Percentiles rank a stretch among this genome's conserved stretches.
These are phyloP conservation scores for Phytophthora fragariaefolia DNA, from an alignment of 352 stramenopile genomes.

Conservation along the genomic window DNA sequence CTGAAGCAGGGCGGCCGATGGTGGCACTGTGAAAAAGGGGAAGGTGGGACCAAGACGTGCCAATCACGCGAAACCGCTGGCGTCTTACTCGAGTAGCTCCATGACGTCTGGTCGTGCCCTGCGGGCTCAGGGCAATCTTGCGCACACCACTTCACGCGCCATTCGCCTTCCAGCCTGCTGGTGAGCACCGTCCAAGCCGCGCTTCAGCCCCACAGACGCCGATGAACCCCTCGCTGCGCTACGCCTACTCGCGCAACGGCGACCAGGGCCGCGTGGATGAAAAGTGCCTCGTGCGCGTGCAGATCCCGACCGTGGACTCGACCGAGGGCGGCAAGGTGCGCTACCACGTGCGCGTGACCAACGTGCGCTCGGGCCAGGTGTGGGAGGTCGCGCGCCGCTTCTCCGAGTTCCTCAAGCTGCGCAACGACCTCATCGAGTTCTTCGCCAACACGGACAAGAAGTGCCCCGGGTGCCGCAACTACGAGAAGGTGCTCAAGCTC, in stretches of 20 bases:
- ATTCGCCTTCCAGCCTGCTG: conserved; percentile 37
- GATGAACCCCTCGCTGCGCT: conserved; percentile 63
- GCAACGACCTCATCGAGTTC: conserved; percentile 69
- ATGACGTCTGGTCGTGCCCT: conserved; percentile 35
- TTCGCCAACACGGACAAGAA: conserved; percentile 69
- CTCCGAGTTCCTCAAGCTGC: conserved; percentile 83
- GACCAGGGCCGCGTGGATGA: conserved; percentile 64
- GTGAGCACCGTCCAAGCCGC: conserved; percentile 18
- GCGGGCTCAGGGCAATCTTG: neutral
- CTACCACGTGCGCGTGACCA: conserved; percentile 79
- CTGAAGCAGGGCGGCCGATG: conserved; percentile 5
- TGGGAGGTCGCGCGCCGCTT: conserved; percentile 82
- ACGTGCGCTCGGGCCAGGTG: conserved; percentile 66
- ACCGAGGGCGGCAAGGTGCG: conserved; percentile 51
- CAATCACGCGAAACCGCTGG: conserved; percentile 13
- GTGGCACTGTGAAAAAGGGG: conserved; percentile 15
- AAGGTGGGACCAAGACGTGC: conserved; percentile 34
- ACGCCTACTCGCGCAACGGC: conserved; percentile 86
- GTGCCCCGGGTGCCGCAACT: conserved; percentile 84
- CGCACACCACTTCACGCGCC: conserved; percentile 4
- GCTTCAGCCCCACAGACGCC: conserved; percentile 1
- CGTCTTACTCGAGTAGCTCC: conserved; percentile 34
- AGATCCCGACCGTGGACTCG: conserved; percentile 55
- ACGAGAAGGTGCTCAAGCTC: conserved; percentile 78
- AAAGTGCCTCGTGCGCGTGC: conserved; percentile 75